These are phyloP conservation scores for Trypanosoma avium DNA, from an alignment of 208 protist species.

Conservation along the genomic window DNA sequence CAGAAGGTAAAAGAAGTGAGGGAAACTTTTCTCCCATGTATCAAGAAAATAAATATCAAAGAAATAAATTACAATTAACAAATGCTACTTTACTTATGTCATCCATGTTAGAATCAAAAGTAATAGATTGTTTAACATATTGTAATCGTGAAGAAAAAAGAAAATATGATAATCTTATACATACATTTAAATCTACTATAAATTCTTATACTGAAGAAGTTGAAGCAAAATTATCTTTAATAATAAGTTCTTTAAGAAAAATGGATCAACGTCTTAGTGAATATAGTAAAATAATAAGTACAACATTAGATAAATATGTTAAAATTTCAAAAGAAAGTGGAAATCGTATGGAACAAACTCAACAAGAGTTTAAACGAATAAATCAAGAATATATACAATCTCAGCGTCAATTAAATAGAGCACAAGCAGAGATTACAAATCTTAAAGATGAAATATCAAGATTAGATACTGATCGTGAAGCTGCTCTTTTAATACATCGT, in stretches of 20 bases:
- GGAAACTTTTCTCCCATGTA: background rate
- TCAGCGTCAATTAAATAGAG: background rate
- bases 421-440: slow-evolving; percentile 8
- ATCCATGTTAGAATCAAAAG: slow-evolving; percentile 16
- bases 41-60: too few species aligned
- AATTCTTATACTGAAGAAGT: slow-evolving; percentile 11
- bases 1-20: background rate
- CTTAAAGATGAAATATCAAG: slow-evolving; percentile 20
- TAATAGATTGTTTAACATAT: slow-evolving; percentile 10
- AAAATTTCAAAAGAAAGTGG: background rate
- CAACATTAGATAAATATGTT: background rate
- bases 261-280: slow-evolving; percentile 13
- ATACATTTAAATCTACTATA: slow-evolving; percentile 2
- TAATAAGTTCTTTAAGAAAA: slow-evolving; percentile 3
- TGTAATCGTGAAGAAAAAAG: slow-evolving; percentile 1
- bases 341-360: background rate
- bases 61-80: slow-evolving; percentile 17
- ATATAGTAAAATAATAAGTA: background rate
- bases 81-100: slow-evolving; percentile 22
- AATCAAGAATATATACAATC: slow-evolving; percentile 4
- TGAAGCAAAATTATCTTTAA: slow-evolving; percentile 7
- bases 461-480: slow-evolving; percentile 11
- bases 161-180: slow-evolving; percentile 1
- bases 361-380: background rate
- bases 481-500: slow-evolving; percentile 4